Base-by-base conservation (phyloP, 257 asterid genomes). In the Craterostigma plantagineum region DNA sequence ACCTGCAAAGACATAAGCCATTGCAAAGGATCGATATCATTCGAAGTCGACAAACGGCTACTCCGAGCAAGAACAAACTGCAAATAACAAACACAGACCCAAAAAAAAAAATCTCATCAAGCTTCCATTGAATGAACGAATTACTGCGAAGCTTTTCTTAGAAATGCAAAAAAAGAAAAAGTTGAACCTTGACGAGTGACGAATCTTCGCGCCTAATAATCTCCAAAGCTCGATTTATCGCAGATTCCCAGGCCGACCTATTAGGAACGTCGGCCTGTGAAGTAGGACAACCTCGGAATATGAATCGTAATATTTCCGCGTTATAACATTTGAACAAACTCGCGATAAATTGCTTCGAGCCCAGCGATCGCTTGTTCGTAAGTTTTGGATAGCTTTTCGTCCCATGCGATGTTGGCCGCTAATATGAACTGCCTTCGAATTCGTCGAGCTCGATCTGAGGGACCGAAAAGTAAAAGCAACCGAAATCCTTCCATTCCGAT, bases 11-110 rank as follows among this genome's bases (percentile, higher is more conserved):
- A 61, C 46, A 78, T 59, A 51, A 86, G 66, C 97, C 87, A 86
- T 43, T 57, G 58, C 35, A 86, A 59, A 45, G 94, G 91, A 48
- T 86, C 81, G 33, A 86, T 59, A 51, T 78, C 91, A 6, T 63
- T 65, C 3, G 91, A 48, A 38, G 97, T 69, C 55, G 67, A 48
- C 16, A 76, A 76, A 61, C 77, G 68, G 76, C 87, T 86, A 59
- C 97, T 75, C 49, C 97, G 94, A 44, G 97, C 97, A 58, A 86
- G 93, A 27, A 81, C 97, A 60, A 86, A 91, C 96, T 84, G 64
- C 33, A 38, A 14, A n/a, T 27, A 6, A 39, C 13, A 39, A 6
- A 2, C 30, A 2, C 4, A 6, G 6, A 23, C 1, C 16, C n/a
- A n/a, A n/a, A n/a, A n/a, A n/a, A n/a, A n/a, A n/a, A n/a, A n/a